These are phyloP conservation scores for Fusarium robinianum DNA, from an alignment of 2,329 filamentous ascomycete species.

Conservation along the genomic window DNA sequence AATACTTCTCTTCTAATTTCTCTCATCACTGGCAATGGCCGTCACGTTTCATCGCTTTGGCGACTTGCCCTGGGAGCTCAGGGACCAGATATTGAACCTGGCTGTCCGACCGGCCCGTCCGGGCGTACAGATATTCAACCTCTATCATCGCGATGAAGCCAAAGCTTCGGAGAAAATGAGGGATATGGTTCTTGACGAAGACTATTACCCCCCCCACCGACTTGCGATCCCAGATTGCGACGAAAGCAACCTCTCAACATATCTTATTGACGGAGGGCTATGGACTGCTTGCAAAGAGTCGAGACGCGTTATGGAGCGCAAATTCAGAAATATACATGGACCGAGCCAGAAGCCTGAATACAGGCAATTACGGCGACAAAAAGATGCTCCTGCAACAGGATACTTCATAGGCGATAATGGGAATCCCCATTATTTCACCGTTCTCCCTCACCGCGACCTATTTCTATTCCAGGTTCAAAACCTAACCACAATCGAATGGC, in stretches of 20 bases:
- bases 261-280: conserved; percentile 12
- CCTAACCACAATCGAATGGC: background rate
- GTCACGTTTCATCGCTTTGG: conserved; percentile 7
- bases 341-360: background rate
- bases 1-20: too few relatives aligned
- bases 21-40: conserved; percentile 1
- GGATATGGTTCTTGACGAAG: background rate
- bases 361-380: too few relatives aligned
- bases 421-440: conserved; percentile 1
- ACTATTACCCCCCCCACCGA: background rate
- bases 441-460: conserved; percentile 4
- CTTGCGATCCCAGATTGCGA: background rate
- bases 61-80: conserved; percentile 3
- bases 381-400: background rate
- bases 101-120: background rate
- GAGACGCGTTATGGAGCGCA: background rate
- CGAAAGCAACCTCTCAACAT: conserved; percentile 6
- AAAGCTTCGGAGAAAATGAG: too few relatives aligned
- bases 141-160: background rate
- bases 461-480: conserved; percentile 8
- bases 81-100: conserved; percentile 9
- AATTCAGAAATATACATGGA: background rate
- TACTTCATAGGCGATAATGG: background rate
- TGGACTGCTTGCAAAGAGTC: conserved; percentile 18
- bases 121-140: conserved; percentile 8